phyloP scores from a whole-genome alignment of 2,329 filamentous ascomycete genomes.

The Neofusicoccum sp. region DNA sequence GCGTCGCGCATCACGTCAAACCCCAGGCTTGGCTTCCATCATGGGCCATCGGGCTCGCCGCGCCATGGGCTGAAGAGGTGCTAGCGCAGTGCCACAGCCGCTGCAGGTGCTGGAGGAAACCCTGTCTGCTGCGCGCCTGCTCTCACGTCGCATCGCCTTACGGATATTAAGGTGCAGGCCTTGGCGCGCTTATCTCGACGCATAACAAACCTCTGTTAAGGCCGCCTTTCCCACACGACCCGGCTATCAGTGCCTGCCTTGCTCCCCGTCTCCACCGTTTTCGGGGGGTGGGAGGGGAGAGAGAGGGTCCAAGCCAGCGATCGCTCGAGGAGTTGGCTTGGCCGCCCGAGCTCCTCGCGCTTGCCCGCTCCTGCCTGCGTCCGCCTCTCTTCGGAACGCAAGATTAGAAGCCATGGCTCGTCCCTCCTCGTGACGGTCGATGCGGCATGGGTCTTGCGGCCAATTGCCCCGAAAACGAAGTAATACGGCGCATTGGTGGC shows the following conservation, averaged over 20 bases:
- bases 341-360: background rate
- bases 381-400: background rate
- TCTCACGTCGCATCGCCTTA: background rate
- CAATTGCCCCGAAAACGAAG: background rate
- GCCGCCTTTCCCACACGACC: background rate
- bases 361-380: background rate
- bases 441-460: background rate
- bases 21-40: background rate
- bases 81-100: conserved; percentile 16
- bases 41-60: background rate
- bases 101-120: background rate
- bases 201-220: conserved; percentile 3
- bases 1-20: background rate
- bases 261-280: background rate
- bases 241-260: background rate
- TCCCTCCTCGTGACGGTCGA: background rate
- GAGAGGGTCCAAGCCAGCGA: background rate
- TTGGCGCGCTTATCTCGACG: conserved; percentile 14
- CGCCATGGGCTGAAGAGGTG: conserved; percentile 5
- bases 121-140: background rate
- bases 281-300: background rate
- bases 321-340: conserved; percentile 4
- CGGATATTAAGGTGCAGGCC: conserved; percentile 5
- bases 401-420: background rate
- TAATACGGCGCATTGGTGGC: background rate